A percentile compares a stretch with the other conserved stretches of the same genome.
Evolutionary conservation across 2,329 filamentous ascomycete species (phyloP).

Genomic region (Coniella lustricola): DNA sequence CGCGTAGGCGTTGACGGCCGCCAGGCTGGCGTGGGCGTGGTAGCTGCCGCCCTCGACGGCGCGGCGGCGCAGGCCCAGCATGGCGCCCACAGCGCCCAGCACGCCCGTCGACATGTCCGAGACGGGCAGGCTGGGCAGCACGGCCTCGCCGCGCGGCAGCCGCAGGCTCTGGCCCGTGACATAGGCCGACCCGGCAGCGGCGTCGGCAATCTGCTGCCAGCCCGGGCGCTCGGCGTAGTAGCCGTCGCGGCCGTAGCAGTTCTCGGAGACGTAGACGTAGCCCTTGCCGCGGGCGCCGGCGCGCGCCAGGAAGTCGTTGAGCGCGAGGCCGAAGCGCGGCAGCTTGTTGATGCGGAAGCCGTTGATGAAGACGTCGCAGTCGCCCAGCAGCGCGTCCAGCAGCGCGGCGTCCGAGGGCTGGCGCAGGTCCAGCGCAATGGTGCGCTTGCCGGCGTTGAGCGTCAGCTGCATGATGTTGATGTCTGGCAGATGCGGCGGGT

Average conservation of each 20-base stretch:
- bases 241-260: constrained; percentile 43
- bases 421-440: constrained; percentile 37
- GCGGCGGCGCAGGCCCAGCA: constrained; percentile 27
- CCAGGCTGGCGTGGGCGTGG: constrained; percentile 24
- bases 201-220: constrained; percentile 45
- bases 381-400: constrained; percentile 31
- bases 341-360: constrained; percentile 43
- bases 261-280: constrained; percentile 41
- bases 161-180: constrained; percentile 25
- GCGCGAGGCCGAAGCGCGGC: constrained; percentile 32
- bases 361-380: constrained; percentile 47
- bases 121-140: constrained; percentile 27
- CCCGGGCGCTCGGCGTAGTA: constrained; percentile 37
- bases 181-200: constrained; percentile 27
- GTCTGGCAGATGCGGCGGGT: constrained; percentile 35
- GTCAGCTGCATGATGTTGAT: constrained; percentile 33
- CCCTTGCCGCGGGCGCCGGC: constrained; percentile 33
- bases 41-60: constrained; percentile 26
- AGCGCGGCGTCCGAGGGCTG: background rate
- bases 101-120: constrained; percentile 30
- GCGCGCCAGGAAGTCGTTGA: constrained; percentile 32
- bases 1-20: constrained; percentile 22
- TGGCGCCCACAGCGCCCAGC: constrained; percentile 25
- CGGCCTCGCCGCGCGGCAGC: constrained; percentile 22
- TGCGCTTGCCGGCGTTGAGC: constrained; percentile 40